Conservation (phyloP, 2,329 filamentous ascomycete genomes). For the Lasiodiplodia gonubiensis region DNA sequence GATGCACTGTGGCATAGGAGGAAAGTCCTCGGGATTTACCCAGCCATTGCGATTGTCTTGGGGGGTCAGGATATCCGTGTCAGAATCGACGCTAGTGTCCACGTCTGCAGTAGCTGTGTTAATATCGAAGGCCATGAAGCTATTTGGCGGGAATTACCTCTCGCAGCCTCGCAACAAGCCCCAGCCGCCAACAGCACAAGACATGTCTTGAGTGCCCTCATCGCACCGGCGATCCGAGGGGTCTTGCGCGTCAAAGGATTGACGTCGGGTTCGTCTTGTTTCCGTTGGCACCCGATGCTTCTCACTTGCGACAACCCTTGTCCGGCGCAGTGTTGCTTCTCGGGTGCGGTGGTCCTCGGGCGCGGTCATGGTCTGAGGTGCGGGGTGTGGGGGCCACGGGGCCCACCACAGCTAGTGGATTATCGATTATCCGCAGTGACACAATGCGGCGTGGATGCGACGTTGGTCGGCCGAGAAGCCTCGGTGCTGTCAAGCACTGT, state of each 20-base stretch:
- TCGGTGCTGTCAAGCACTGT: too few species aligned
- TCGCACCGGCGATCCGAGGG: conserved; percentile 11
- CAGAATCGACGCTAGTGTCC: not conserved
- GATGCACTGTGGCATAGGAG: conserved; percentile 45
- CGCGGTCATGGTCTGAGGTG: conserved; percentile 11
- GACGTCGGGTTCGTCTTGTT: not conserved
- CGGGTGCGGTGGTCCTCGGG: not conserved
- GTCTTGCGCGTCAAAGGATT: not conserved
- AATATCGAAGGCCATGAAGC: not conserved
- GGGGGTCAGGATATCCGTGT: conserved; percentile 27
- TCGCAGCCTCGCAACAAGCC: conserved; percentile 25
- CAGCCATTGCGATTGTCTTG: conserved; percentile 37
- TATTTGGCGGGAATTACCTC: conserved; percentile 28
- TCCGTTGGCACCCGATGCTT: too few species aligned
- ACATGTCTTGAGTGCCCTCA: conserved; percentile 23
- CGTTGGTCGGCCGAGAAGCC: too few species aligned
- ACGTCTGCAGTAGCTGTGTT: conserved; percentile 27
- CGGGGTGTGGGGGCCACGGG: conserved; percentile 1
- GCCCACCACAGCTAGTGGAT: not conserved
- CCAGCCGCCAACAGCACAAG: conserved; percentile 26
- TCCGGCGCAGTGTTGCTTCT: not conserved
- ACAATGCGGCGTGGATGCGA: too few species aligned
- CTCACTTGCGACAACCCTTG: not conserved
- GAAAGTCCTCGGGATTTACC: conserved; percentile 44
- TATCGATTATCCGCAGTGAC: conserved; percentile 2